Evolutionary conservation across 371 early-diverging fungal species (phyloP).

Genomic region (Blakeslea trispora): DNA sequence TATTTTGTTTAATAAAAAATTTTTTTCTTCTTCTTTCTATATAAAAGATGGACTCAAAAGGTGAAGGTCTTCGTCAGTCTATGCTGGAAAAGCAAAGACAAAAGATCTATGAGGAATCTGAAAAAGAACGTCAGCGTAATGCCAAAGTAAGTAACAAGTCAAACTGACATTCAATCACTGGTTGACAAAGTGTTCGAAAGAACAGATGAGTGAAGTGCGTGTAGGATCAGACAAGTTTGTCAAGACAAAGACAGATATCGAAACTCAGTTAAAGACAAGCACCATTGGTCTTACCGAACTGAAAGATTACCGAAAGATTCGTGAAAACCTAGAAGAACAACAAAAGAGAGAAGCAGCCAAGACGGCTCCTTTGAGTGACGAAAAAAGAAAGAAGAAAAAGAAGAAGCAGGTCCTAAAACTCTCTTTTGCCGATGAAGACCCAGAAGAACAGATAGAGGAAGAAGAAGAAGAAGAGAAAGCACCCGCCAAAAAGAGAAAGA

Average conservation of each 20-base stretch:
- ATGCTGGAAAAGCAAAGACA: conserved; percentile 77
- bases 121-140: conserved; percentile 77
- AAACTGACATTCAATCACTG: background rate
- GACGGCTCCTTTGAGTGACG: conserved; percentile 56
- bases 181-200: background rate
- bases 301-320: conserved; percentile 87
- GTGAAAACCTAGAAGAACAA: conserved; percentile 78
- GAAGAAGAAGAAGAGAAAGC: conserved; percentile 22
- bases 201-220: conserved; percentile 72
- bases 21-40: conserved; percentile 4
- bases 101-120: conserved; percentile 73
- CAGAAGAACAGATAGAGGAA: conserved; percentile 38
- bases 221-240: conserved; percentile 85
- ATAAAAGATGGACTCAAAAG: conserved; percentile 50
- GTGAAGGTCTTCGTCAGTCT: conserved; percentile 70
- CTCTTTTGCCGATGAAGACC: conserved; percentile 71
- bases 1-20: background rate
- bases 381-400: conserved; percentile 66
- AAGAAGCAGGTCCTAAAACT: conserved; percentile 64
- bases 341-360: conserved; percentile 77
- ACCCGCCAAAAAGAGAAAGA: conserved; percentile 56
- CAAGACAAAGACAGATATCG: conserved; percentile 73
- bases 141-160: conserved; percentile 54
- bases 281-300: conserved; percentile 90
- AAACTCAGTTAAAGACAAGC: conserved; percentile 81